Evolutionary conservation across 768 basidiomycete genomes (phyloP).

Genomic region (Auricularia auricula-judae): DNA sequence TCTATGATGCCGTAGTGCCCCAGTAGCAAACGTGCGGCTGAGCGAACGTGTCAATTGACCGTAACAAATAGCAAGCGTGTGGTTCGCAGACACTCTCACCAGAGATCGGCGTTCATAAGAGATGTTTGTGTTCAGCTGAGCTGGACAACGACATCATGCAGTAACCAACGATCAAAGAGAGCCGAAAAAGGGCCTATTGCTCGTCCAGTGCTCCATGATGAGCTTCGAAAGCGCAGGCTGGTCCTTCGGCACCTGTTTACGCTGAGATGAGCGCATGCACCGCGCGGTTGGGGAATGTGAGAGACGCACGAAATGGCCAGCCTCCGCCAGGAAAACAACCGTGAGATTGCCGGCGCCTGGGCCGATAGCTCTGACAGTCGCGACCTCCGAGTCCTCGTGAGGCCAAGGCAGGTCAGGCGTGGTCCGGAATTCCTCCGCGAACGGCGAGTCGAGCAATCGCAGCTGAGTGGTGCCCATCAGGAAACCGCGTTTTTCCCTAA

Average conservation of each 20-base stretch:
- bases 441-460: slow-evolving; percentile 16
- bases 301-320: slow-evolving; percentile 23
- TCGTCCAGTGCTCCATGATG: slow-evolving; percentile 16
- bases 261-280: too few species aligned
- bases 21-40: too few species aligned
- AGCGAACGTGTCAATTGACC: too few species aligned
- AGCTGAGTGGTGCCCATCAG: slow-evolving; percentile 10
- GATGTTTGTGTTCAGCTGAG: too few species aligned
- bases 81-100: too few species aligned
- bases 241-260: slow-evolving; percentile 12
- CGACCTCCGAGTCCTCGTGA: slow-evolving; percentile 7
- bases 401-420: slow-evolving; percentile 21
- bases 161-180: too few species aligned
- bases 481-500: too few species aligned
- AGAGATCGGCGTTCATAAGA: too few species aligned
- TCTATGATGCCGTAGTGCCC: too few species aligned
- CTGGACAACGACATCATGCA: too few species aligned
- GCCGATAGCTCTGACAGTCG: slow-evolving; percentile 18
- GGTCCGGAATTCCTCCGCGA: slow-evolving; percentile 17
- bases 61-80: too few species aligned
- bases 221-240: slow-evolving; percentile 15
- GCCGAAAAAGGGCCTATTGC: slow-evolving; percentile 4
- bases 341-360: slow-evolving; percentile 26
- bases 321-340: slow-evolving; percentile 20
- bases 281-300: too few species aligned